Evolutionary conservation across 495 filamentous ascomycete species (phyloP), one percentile per base, ranked within the genome.

Genomic region (Chaetomidium leptoderma): DNA sequence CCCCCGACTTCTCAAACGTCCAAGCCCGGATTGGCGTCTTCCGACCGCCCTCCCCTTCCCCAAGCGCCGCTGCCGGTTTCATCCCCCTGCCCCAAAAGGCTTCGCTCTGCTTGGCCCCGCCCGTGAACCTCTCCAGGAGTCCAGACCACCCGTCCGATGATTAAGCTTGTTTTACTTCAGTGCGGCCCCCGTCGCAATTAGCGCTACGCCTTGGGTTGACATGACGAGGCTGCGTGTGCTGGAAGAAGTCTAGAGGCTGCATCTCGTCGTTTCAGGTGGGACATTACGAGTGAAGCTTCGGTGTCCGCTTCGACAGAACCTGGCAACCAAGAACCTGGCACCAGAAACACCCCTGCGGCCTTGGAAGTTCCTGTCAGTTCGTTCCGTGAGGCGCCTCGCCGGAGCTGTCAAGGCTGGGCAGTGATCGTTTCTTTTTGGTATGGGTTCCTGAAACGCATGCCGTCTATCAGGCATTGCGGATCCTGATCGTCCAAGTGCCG

Each of bases 21-120:
- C 57, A 43, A 53, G 58, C 21, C 45, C 52, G 58, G 61, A 43
- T 57, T 45, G 16, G 19, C 27, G 23, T 21, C 49, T 62, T 57
- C 64, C 64, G 61, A 42, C 45, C 35, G 40, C 42, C 21, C n/a
- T 45, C 39, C 11, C 44, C 53, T n/a, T 45, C 56, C 17, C 14
- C 33, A 40, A n/a, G 45, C 37, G 47, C 61, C 55, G 10, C 29
- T 55, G 45, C 60, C 62, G 51, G 66, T 69, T 70, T 70, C 68
- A 69, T 24, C 43, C 59, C 62, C 64, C 45, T 55, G 66, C 39
- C 11, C 26, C 30, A 21, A 59, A 69, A 63, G 63, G 54, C 64
- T 65, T 68, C 54, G 55, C 43, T 32, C 23, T 49, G 14, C 35
- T 42, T 26, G 21, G 11, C 30, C 36, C 26, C 39, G 13, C 33